Evolutionary conservation across 345 rosid species (phyloP).

Genomic region (Eucalyptus tenuipes): DNA sequence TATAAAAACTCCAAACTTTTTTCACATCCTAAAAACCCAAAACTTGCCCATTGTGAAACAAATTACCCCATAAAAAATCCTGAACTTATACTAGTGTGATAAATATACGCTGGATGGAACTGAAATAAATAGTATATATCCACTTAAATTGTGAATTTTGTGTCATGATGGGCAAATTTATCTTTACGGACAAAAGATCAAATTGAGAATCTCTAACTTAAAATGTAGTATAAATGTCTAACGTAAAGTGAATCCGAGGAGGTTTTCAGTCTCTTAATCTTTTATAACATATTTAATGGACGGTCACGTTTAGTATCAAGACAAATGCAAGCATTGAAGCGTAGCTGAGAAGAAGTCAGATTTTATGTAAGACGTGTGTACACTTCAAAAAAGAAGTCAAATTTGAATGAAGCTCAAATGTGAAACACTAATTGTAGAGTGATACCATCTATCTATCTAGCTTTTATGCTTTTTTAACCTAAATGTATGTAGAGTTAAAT

Average conservation of each 20-base stretch:
- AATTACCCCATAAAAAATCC: too few species aligned
- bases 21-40: too few species aligned
- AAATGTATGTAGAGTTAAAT: not conserved
- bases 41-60: too few species aligned
- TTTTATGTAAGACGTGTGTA: not conserved
- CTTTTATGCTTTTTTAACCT: not conserved
- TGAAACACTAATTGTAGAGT: not conserved
- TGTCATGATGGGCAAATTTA: too few species aligned
- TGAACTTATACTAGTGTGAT: too few species aligned
- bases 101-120: too few species aligned
- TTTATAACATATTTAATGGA: not conserved
- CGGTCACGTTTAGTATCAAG: not conserved
- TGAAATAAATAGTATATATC: too few species aligned
- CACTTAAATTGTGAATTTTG: too few species aligned
- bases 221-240: not conserved
- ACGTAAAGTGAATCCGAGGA: not conserved
- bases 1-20: not conserved
- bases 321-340: not conserved
- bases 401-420: not conserved
- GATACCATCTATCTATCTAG: too few species aligned
- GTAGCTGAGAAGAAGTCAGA: not conserved
- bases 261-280: not conserved
- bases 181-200: not conserved
- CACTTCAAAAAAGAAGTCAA: not conserved
- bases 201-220: not conserved